Evolutionary conservation across 2,329 filamentous ascomycete species (phyloP).

Genomic region (Ceratocystis colombiana): DNA sequence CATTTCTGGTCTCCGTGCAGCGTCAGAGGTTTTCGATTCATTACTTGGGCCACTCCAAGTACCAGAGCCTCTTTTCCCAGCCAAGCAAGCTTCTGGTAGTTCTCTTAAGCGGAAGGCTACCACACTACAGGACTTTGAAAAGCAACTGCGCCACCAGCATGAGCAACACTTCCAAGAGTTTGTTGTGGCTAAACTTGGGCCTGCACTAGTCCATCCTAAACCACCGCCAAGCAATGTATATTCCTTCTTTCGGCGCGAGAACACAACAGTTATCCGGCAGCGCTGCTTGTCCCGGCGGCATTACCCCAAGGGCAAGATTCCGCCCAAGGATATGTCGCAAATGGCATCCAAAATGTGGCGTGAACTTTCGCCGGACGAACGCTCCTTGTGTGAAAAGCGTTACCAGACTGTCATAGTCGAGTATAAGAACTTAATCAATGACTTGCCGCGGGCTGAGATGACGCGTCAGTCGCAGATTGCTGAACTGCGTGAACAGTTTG

Average conservation of each 20-base stretch:
- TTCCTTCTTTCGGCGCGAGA: constrained; percentile 73
- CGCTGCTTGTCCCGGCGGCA: constrained; percentile 44
- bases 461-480: constrained; percentile 63
- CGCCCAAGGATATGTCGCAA: constrained; percentile 24
- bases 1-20: constrained; percentile 80
- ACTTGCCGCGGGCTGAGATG: constrained; percentile 36
- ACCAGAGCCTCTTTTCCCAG: constrained; percentile 61
- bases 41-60: constrained; percentile 74
- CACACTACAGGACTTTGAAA: constrained; percentile 11
- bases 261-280: constrained; percentile 53
- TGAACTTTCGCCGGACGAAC: constrained; percentile 66
- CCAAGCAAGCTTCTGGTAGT: constrained; percentile 42
- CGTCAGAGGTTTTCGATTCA: constrained; percentile 70
- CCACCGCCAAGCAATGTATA: constrained; percentile 77
- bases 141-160: constrained; percentile 47
- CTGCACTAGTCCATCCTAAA: constrained; percentile 59
- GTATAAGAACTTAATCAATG: constrained; percentile 41
- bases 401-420: constrained; percentile 49
- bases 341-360: constrained; percentile 90
- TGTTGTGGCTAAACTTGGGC: constrained; percentile 53
- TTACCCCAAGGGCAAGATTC: constrained; percentile 18
- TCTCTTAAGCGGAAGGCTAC: constrained; percentile 47
- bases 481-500: constrained; percentile 44
- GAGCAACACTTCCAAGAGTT: constrained; percentile 45
- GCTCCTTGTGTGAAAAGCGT: constrained; percentile 56